Evolutionary conservation across 192 early-diverging fungal genomes (phyloP), one percentile per base, ranked within the genome.

Genomic region (Cetraspora pellucida): DNA sequence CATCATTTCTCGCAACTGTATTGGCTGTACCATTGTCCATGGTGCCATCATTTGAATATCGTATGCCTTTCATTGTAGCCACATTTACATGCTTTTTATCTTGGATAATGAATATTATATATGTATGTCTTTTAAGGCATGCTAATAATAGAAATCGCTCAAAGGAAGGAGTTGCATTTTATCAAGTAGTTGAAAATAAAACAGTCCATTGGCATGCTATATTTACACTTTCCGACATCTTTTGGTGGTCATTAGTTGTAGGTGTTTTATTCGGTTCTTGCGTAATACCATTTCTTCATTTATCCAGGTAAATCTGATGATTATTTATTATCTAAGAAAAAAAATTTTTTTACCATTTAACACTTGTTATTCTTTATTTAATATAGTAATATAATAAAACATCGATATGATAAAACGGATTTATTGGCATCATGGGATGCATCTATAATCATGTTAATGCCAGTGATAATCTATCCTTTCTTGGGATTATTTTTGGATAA

Each of bases 1-100:
- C 92, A 30, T 91, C 91, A 0, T 94, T 92, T 79, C 50, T 90
- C 43, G 90, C 92, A 0, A 87, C 90, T 81, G 88, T 89, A 31
- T 87, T 87, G 5, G 88, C 90, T 0, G 86, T 92, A 19, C 91
- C 91, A 9, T 57, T 84, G 84, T 91, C 68, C 75, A 86, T 68
- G 58, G 84, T 69, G 63, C 76, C 78, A 72, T 84, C 59, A 65
- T 84, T 76, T 81, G 81, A 82, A 77, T 87, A 80, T 75, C 84
- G 61, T 74, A 87, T 80, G 19, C 82, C 73, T 23, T 89, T 81
- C 77, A 44, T 82, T 1, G 87, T 91, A 44, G 89, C 90, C 45
- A 82, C 91, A 61, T 49, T 84, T 9, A 83, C 91, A 19, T 94
- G 92, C 52, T 74, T 89, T 7, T 59, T 90, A 30, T 92, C 93